These are phyloP conservation scores for Alternaria brassicicola DNA, from an alignment of 2,329 filamentous ascomycete species.

Conservation along the genomic window DNA sequence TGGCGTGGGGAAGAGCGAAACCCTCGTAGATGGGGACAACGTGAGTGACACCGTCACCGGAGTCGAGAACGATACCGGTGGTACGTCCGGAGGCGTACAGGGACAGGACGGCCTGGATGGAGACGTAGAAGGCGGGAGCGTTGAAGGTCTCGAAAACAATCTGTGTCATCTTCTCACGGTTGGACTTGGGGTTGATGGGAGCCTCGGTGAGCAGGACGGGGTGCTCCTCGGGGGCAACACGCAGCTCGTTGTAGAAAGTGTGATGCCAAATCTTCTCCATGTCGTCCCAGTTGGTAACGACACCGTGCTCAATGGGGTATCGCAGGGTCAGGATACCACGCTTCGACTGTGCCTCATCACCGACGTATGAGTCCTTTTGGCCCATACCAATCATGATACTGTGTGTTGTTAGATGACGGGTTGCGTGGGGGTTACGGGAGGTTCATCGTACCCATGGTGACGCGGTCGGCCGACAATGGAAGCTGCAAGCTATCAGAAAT, in stretches of 20 bases:
- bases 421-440: slow-evolving; percentile 21
- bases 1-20: slow-evolving; percentile 99
- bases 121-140: slow-evolving; percentile 99
- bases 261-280: slow-evolving; percentile 99
- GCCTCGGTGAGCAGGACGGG: slow-evolving; percentile 98
- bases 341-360: slow-evolving; percentile 99
- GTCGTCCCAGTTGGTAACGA: slow-evolving; percentile 99
- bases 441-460: slow-evolving; percentile 90
- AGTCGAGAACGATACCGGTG: slow-evolving; percentile 99
- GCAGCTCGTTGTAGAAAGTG: slow-evolving; percentile 99
- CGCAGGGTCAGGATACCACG: slow-evolving; percentile 99
- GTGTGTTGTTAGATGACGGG: slow-evolving; percentile 50
- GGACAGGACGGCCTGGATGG: slow-evolving; percentile 98
- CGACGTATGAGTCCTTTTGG: slow-evolving; percentile 99
- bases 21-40: slow-evolving; percentile 99
- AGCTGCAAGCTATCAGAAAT: slow-evolving; percentile 62
- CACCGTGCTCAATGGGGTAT: slow-evolving; percentile 99
- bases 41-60: slow-evolving; percentile 99
- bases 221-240: slow-evolving; percentile 99
- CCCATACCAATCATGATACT: slow-evolving; percentile 99
- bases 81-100: slow-evolving; percentile 99
- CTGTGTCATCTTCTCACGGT: slow-evolving; percentile 99
- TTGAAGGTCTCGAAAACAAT: slow-evolving; percentile 99
- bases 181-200: slow-evolving; percentile 99
- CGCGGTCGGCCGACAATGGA: slow-evolving; percentile 99